Base-by-base conservation (phyloP, 352 stramenopile species). In the Peronosclerospora sorghi region DNA sequence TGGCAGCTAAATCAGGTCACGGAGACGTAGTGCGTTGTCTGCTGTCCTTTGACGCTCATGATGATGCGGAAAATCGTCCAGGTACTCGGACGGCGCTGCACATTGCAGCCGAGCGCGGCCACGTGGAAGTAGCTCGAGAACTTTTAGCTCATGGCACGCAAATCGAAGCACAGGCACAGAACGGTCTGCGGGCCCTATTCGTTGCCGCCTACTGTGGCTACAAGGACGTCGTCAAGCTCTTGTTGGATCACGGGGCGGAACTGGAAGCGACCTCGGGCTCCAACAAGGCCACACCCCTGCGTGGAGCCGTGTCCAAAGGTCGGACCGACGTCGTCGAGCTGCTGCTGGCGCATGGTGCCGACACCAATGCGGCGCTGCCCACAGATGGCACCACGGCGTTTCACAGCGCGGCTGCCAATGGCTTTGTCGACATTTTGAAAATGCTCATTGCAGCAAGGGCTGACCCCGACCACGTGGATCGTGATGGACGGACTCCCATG, bases 201-300 rank as follows among this genome's bases (percentile, higher is more conserved):
- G 62, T 78, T n/a, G 61, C 63, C 8, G 52, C 54, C 17, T 77
- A 71, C 42, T 71, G 65, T 27, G 68, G 65, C n/a, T 62, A 80
- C 47, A 52, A 57, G 21, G 53, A 68, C 10, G 47, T 73, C 18
- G 60, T 71, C 4, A 52, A 68, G 54, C 34, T 67, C 19, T 40
- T 80, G 23, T 19, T 80, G 30, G 50, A 66, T 17, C 47, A 62
- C 21, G 60, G 66, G 5, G 66, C 66, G 3, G 53, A 70, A 7
- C 36, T 74, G 14, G 63, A 78, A 51, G 66, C 54, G 13, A 52
- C 43, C 8, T 74, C 59, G 2, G 62, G 63, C 8, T 45, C 59
- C 26, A 76, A 77, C 45, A 46, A 62, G 39, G 65, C 65, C 13
- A 77, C 62, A 6, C 58, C 70, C 20, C 35, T 83, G 23, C 69